Base-by-base conservation (phyloP, 2,329 filamentous ascomycete species). In the Coniochaeta ligniaria region DNA sequence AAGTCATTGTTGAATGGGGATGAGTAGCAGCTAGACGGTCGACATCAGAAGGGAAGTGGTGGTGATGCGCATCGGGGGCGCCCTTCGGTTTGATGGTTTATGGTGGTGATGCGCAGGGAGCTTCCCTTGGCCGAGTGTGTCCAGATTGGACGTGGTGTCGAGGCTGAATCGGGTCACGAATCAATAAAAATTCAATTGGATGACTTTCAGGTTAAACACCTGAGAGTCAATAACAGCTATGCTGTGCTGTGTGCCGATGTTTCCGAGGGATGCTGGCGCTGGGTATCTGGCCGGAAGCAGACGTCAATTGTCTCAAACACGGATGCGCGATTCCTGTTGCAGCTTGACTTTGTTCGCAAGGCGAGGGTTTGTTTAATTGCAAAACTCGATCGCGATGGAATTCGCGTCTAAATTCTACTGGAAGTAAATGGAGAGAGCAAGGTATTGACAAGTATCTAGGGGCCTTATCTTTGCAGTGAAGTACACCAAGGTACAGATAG, bases 1-100 rank as follows among this genome's bases (percentile, higher is more conserved):
- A 68, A 54, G 72, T 68, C 71, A 64, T 69, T 64, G 62, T 62
- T 59, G 47, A 31, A 28, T 35, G 6, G 31, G n/a, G 22, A 57
- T 31, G 16, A 52, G 35, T 36, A 9, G 52, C 35, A 7, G 20
- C n/a, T 38, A 38, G 16, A 11, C 31, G 8, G 35, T 36, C 54
- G 31, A 56, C 31, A 38, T 36, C 54, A 56, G 54, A 35, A 38
- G n/a, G 31, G 17, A n/a, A 56, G 16, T n/a, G 31, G 31, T 36
- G 31, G 54, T 38, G 11, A 56, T 24, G 54, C 31, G 20, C 54
- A 56, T 56, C n/a, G 54, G 24, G 35, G 11, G 54, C 28, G 54
- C 11, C 54, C 4, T 8, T 3, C 8, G 54, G 11, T 36, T 36
- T 55, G 52, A 55, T 55, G 52, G 33, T 9, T 52, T 52, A 3